phyloP scores from a whole-genome alignment of 2,329 filamentous ascomycete genomes.

The Talaromyces amestolkiae region DNA sequence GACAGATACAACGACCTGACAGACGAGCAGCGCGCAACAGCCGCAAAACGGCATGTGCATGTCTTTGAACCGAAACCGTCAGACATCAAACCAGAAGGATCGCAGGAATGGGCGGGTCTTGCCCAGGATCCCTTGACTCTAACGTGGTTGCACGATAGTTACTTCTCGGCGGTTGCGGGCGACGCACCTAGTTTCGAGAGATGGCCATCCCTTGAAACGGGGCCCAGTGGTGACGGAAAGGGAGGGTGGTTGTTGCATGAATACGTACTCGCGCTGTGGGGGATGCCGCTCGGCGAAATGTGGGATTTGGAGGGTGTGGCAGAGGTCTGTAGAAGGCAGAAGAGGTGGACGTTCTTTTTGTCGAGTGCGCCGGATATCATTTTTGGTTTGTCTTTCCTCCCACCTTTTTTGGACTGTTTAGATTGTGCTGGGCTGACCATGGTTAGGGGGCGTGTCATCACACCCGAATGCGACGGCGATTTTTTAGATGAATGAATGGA shows the following conservation, averaged over 20 bases:
- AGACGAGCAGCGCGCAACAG: slow-evolving; percentile 32
- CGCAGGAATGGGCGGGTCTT: slow-evolving; percentile 50
- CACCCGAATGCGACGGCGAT: slow-evolving; percentile 29
- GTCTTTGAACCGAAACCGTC: slow-evolving; percentile 9
- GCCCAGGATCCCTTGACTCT: slow-evolving; percentile 56
- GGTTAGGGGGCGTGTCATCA: slow-evolving; percentile 30
- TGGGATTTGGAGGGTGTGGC: slow-evolving; percentile 43
- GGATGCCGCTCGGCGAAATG: slow-evolving; percentile 47
- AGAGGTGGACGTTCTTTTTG: slow-evolving; percentile 43
- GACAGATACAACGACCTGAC: slow-evolving; percentile 55
- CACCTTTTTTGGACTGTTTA: neutral
- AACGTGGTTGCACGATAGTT: slow-evolving; percentile 67
- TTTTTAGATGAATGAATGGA: slow-evolving; percentile 22
- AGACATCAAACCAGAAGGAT: slow-evolving; percentile 24
- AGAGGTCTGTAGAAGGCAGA: slow-evolving; percentile 34
- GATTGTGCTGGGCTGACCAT: slow-evolving; percentile 10
- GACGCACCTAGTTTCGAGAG: slow-evolving; percentile 65
- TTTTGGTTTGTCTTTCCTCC: slow-evolving; percentile 31
- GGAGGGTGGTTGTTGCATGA: slow-evolving; percentile 37
- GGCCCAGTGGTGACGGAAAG: neutral
- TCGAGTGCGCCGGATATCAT: slow-evolving; percentile 44
- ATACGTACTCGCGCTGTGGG: slow-evolving; percentile 44
- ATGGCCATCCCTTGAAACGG: slow-evolving; percentile 49
- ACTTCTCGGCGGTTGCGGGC: slow-evolving; percentile 64
- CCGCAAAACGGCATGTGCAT: slow-evolving; percentile 28